A percentile compares a stretch with the other conserved stretches of the same genome.
phyloP scores from a whole-genome alignment of 2,329 filamentous ascomycete genomes.

The Ophiostoma angusticollis region DNA sequence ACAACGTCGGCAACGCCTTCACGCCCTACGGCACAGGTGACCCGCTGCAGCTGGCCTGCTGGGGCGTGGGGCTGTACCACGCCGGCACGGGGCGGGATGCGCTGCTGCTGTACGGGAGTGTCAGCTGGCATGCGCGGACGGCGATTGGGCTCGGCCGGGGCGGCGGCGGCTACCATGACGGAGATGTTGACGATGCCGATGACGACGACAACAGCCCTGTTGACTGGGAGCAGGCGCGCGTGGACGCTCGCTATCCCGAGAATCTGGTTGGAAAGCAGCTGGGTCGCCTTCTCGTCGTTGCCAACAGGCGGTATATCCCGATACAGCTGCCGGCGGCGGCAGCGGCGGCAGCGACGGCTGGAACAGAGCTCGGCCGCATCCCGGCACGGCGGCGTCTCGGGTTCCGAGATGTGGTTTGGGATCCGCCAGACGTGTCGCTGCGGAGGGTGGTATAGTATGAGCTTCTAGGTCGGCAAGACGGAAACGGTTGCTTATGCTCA shows the following conservation, averaged over 20 bases:
- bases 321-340: slow-evolving; percentile 12
- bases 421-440: slow-evolving; percentile 20
- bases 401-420: slow-evolving; percentile 26
- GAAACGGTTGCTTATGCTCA: not conserved
- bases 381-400: slow-evolving; percentile 19
- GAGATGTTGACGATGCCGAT: not conserved
- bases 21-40: slow-evolving; percentile 57
- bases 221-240: not conserved
- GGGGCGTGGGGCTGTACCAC: slow-evolving; percentile 55
- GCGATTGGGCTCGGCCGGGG: slow-evolving; percentile 26
- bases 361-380: not conserved
- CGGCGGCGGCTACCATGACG: no score
- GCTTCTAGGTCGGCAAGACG: no score
- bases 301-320: slow-evolving; percentile 15
- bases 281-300: slow-evolving; percentile 17
- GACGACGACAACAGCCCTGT: not conserved
- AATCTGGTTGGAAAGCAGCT: not conserved
- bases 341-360: not conserved
- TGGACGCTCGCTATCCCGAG: not conserved
- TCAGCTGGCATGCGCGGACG: slow-evolving; percentile 23
- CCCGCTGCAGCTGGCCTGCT: slow-evolving; percentile 47
- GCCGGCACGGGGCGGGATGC: slow-evolving; percentile 48
- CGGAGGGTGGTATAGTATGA: slow-evolving; percentile 16
- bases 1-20: slow-evolving; percentile 65
- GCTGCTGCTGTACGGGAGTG: slow-evolving; percentile 36